A percentile compares a stretch with the other conserved stretches of the same genome.
These are phyloP conservation scores for Bromus sterilis DNA, from an alignment of 176 grass and related monocot genomes.

Conservation along the genomic window DNA sequence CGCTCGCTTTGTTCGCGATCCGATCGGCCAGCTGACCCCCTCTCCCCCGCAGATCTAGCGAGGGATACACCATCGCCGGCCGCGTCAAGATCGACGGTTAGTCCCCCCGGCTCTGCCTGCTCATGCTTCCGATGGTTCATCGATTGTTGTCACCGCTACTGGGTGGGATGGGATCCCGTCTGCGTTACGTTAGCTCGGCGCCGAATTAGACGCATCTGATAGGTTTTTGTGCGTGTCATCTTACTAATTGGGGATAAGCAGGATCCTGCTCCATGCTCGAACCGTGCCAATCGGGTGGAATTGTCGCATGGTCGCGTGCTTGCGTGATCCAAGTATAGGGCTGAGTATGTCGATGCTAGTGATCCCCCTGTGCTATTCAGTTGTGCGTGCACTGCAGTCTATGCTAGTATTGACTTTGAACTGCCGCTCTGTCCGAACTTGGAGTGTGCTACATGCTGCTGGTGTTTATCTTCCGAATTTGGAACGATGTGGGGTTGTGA, in stretches of 20 bases:
- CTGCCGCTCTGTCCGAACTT: neutral
- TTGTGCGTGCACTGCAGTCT: neutral
- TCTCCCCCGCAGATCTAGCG: constrained; percentile 41
- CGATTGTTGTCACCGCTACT: too few relatives aligned
- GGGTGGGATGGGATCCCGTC: neutral
- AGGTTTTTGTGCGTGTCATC: too few relatives aligned
- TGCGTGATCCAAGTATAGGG: neutral
- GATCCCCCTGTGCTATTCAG: neutral
- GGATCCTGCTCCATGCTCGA: neutral
- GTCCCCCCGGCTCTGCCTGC: neutral
- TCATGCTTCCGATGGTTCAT: too few relatives aligned
- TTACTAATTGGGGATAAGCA: neutral
- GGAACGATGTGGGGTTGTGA: neutral
- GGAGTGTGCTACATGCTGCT: neutral
- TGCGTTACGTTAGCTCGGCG: neutral
- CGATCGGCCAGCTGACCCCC: neutral
- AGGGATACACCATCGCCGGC: constrained; percentile 69
- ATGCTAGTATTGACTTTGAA: neutral
- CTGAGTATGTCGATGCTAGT: neutral
- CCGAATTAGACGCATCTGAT: neutral
- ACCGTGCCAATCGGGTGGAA: neutral
- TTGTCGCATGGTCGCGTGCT: neutral
- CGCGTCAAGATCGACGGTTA: constrained; percentile 76
- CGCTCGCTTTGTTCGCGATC: constrained; percentile 11
- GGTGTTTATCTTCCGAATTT: neutral